These are phyloP conservation scores for Trichosporon ovoides DNA, from an alignment of 1,284 basidiomycete species.

Conservation along the genomic window DNA sequence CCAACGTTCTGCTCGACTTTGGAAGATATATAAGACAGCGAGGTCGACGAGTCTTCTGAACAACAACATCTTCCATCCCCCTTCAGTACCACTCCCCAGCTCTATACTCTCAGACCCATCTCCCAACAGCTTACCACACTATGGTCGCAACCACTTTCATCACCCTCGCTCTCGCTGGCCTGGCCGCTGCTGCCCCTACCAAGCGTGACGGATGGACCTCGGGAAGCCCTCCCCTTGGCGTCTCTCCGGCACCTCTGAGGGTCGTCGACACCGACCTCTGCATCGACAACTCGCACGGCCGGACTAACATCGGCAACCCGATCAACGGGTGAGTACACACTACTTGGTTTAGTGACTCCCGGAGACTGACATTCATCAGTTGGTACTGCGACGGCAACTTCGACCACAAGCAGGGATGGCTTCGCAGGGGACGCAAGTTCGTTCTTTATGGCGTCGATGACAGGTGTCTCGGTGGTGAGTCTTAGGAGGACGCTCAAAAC, in stretches of 20 bases:
- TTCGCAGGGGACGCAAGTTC: not conserved
- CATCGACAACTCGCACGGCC: not conserved
- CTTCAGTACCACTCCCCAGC: not conserved
- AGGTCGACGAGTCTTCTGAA: not conserved
- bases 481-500: too few species aligned
- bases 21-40: not conserved
- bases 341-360: not conserved
- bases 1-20: not conserved
- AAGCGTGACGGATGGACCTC: not conserved
- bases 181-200: not conserved
- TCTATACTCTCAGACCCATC: not conserved
- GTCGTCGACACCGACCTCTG: not conserved
- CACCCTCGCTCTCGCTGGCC: not conserved
- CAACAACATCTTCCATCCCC: not conserved
- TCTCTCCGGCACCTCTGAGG: not conserved
- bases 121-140: not conserved
- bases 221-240: not conserved
- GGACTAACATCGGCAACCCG: not conserved
- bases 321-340: not conserved
- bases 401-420: not conserved
- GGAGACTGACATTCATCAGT: not conserved
- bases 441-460: not conserved
- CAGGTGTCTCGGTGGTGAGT: not conserved
- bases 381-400: not conserved
- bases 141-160: slow-evolving; percentile 1